Percentiles rank a stretch among this genome's conserved stretches.
phyloP scores from a whole-genome alignment of 192 early-diverging fungal genomes.

The Umbelopsis sp. region DNA sequence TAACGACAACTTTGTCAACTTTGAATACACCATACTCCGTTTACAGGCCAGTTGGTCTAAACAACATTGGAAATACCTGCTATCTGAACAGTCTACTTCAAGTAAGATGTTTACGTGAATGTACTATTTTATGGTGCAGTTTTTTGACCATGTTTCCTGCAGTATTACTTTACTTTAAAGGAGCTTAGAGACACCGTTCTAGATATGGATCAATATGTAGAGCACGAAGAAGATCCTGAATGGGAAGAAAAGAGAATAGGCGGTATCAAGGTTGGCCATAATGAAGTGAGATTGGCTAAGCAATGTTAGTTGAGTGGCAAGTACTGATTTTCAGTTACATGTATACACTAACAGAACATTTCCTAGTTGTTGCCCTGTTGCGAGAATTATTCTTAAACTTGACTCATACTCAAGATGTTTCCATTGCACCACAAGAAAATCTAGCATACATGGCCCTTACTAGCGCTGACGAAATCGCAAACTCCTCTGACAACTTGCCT shows the following conservation, averaged over 20 bases:
- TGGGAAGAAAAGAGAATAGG: conserved; percentile 51
- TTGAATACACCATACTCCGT: conserved; percentile 20
- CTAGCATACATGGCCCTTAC: conserved; percentile 60
- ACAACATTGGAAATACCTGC: conserved; percentile 88
- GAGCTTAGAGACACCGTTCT: conserved; percentile 65
- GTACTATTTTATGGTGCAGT: neutral
- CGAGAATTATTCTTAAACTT: conserved; percentile 54
- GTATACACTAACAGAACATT: neutral
- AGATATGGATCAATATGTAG: conserved; percentile 46
- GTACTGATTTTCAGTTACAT: neutral
- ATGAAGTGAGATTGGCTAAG: conserved; percentile 50
- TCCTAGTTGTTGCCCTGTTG: conserved; percentile 53
- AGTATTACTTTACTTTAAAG: conserved; percentile 71
- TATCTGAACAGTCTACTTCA: conserved; percentile 85
- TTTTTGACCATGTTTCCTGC: neutral
- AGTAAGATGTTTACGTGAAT: conserved; percentile 22
- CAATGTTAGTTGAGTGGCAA: conserved; percentile 39
- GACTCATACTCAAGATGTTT: conserved; percentile 36
- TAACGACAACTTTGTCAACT: conserved; percentile 22
- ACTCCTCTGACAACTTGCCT: neutral
- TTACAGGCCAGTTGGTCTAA: conserved; percentile 67
- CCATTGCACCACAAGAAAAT: conserved; percentile 57
- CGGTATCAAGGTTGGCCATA: conserved; percentile 39
- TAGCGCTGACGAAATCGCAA: neutral
- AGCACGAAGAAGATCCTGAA: conserved; percentile 32